phyloP scores from a whole-genome alignment of 148 eudicot genomes.

The Heliosperma pusillum region DNA sequence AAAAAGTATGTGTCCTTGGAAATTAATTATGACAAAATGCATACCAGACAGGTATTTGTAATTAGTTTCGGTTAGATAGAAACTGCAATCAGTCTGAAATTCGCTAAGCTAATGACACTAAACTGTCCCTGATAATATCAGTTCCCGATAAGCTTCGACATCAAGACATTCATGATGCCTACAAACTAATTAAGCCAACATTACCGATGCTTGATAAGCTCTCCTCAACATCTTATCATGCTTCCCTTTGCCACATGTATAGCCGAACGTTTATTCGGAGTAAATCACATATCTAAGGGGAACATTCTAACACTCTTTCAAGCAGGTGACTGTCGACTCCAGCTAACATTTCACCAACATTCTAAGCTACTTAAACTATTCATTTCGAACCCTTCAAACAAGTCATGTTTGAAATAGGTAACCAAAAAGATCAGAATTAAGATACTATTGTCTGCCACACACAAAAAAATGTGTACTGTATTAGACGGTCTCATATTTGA shows the following conservation, averaged over 20 bases:
- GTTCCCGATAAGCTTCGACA: no score
- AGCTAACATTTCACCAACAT: neutral
- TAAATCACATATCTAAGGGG: neutral
- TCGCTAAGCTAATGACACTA: neutral
- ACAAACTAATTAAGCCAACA: neutral
- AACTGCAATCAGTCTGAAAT: neutral
- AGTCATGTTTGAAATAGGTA: no score
- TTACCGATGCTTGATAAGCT: neutral
- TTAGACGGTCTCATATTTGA: no score
- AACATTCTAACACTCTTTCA: neutral
- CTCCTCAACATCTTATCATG: neutral
- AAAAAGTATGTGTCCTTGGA: no score
- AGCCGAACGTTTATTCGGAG: neutral
- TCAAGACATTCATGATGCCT: neutral
- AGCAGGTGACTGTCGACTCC: neutral
- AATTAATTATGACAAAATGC: no score
- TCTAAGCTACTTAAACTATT: neutral
- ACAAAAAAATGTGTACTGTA: no score
- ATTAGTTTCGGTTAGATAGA: no score
- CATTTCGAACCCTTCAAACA: no score
- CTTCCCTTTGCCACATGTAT: neutral
- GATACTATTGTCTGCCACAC: no score
- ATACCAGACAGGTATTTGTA: no score
- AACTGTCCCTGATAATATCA: neutral
- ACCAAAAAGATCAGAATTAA: no score